Base-by-base conservation (phyloP, 2,329 filamentous ascomycete species). In the Ophiostoma piceae region DNA sequence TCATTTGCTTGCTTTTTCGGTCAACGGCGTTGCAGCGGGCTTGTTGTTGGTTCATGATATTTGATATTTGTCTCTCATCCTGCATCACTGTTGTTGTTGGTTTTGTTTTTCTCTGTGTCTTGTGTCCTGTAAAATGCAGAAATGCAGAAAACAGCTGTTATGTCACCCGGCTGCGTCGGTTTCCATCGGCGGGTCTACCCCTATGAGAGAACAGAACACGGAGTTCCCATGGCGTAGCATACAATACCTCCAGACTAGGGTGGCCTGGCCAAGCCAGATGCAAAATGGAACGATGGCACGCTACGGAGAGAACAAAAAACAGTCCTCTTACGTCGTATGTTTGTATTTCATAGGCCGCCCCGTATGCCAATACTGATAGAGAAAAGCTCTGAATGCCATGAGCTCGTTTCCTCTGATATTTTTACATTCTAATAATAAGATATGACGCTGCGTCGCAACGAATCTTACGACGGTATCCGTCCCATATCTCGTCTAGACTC, bases 141-240 rank as follows among this genome's bases (percentile, higher is more conserved):
- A 29, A 29, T 29, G 26, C 41, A 47, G 16, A 19, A 5, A n/a
- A 47, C 43, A 47, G 16, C 60, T 35, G 35, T 35, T 35, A 6
- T 35, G 4, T 35, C 8, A 35, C 35, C 35, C 60, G 19, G 60
- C 60, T 64, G 32, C 32, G 60, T 64, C 60, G 60, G 62, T 22
- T 22, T 22, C 22, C 2, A 22, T 11, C 32, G n/a, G 62, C 35
- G 35, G 62, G 62, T 26, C 62, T 47, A 65, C 35, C 62, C 35
- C 62, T 65, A 22, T 65, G 62, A 65, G 62, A 65, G 62, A 35
- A 35, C 39, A 22, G 62, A 65, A 22, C 16, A 64, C 29, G 16
- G 32, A 64, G 57, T 64, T 64, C 26, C 29, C 57, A 57, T 57
- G 22, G 51, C 51, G 51, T 57, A 57, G 8, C 51, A 57, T 22